Evolutionary conservation across 306 rosid genomes (phyloP), one percentile per base, ranked within the genome.

Genomic region (Vicia faba): DNA sequence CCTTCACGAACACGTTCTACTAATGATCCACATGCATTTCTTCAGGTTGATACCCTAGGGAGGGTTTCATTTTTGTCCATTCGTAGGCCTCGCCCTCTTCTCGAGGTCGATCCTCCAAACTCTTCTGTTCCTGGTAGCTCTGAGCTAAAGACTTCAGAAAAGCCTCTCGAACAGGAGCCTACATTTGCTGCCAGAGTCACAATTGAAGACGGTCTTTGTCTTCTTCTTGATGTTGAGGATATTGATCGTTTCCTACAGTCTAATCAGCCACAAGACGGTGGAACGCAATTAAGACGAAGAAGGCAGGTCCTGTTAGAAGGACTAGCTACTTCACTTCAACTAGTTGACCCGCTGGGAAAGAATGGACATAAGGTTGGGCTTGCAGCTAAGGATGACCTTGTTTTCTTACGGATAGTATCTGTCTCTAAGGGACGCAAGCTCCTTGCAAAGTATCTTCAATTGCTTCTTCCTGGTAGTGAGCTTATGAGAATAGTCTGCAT

Each of bases 281-380:
- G 87, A 51, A 29, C 64, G n/a, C 87, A 83, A 60, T 64, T 83
- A 78, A 76, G 84, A 53, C 80, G 77, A 55, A 73, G 87, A 65
- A 78, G 87, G 31, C 87, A 79, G 48, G 79, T 83, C 53, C 78
- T 83, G 44, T 78, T 83, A 75, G 87, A 83, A 76, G 87, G 87
- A 31, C 45, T 83, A 54, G 87, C 84, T 40, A 77, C 84, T 50
- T 83, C 87, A 23, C 84, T 83, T 51, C 82, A 83, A 73, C 82
- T 83, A 58, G 87, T 79, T 51, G 87, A 83, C 20, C 87, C 87
- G 7, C 75, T 83, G 41, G 87, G 78, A 57, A 83, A 79, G 69
- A 79, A 66, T 70, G 80, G 84, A 43, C 66, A 69, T 66, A 69
- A 81, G 63, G 80, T 73, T 45, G 87, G 82, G 48, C 82, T 76